A percentile compares a stretch with the other conserved stretches of the same genome.
phyloP scores from a whole-genome alignment of 2,329 filamentous ascomycete genomes.

The Nakataea oryzae region DNA sequence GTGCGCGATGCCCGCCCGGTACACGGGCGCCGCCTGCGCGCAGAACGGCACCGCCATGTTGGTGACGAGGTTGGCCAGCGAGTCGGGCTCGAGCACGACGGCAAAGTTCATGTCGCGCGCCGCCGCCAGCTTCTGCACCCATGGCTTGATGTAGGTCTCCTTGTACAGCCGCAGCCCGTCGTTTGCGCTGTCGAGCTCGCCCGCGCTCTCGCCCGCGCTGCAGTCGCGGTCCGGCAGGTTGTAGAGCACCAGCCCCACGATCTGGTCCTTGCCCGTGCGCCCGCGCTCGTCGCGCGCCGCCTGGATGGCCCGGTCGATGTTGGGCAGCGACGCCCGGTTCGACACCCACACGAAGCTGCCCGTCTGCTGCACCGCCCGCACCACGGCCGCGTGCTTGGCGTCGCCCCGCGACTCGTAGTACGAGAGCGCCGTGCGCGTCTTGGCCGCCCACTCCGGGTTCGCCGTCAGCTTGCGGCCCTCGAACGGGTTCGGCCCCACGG shows the following conservation, averaged over 20 bases:
- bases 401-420: constrained; percentile 25
- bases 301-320: constrained; percentile 28
- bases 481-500: constrained; percentile 28
- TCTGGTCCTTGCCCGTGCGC: constrained; percentile 23
- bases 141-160: constrained; percentile 26
- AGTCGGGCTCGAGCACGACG: constrained; percentile 32
- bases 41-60: constrained; percentile 26
- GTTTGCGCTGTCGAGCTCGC: constrained; percentile 25
- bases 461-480: constrained; percentile 33
- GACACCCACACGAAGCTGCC: constrained; percentile 34
- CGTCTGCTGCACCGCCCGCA: constrained; percentile 25
- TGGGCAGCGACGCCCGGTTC: constrained; percentile 20
- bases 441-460: constrained; percentile 29
- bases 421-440: constrained; percentile 26
- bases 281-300: constrained; percentile 23
- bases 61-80: constrained; percentile 30
- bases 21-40: constrained; percentile 22
- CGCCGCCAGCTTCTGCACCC: constrained; percentile 22
- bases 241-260: constrained; percentile 32
- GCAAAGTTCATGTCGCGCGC: constrained; percentile 29
- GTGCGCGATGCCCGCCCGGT: constrained; percentile 30
- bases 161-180: constrained; percentile 28
- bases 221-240: constrained; percentile 34
- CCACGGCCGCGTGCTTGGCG: constrained; percentile 23
- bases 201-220: constrained; percentile 28